Evolutionary conservation across 2,329 filamentous ascomycete genomes (phyloP).

Genomic region (Xylariaceae sp.): DNA sequence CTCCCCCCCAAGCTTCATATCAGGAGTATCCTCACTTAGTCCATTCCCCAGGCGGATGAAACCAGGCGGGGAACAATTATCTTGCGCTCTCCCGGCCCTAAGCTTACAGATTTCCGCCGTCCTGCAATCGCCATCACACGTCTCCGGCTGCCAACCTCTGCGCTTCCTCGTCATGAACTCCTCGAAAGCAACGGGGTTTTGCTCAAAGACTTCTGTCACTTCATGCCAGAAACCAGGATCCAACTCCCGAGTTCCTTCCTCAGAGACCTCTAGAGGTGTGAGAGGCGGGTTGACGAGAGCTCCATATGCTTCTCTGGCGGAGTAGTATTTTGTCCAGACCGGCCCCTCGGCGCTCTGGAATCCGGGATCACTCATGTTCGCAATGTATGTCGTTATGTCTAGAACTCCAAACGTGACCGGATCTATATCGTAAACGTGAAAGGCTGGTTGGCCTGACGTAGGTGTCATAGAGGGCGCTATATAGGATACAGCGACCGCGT

Average conservation of each 20-base stretch:
- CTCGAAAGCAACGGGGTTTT: conserved; percentile 51
- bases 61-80: conserved; percentile 55
- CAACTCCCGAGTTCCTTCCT: conserved; percentile 45
- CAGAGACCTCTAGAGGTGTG: conserved; percentile 30
- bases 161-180: conserved; percentile 55
- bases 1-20: conserved; percentile 17
- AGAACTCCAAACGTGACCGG: conserved; percentile 62
- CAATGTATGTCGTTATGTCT: conserved; percentile 61
- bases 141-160: conserved; percentile 51
- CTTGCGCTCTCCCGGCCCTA: conserved; percentile 58
- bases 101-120: conserved; percentile 57
- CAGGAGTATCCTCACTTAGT: conserved; percentile 31
- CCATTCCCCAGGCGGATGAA: conserved; percentile 40
- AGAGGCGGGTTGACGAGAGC: conserved; percentile 51
- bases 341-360: conserved; percentile 53
- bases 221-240: conserved; percentile 66
- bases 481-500: conserved; percentile 59
- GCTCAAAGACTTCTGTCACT: conserved; percentile 57
- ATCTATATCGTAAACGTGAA: conserved; percentile 65
- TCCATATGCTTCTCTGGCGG: conserved; percentile 61
- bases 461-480: conserved; percentile 62
- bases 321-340: conserved; percentile 63
- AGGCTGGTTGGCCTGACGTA: conserved; percentile 61
- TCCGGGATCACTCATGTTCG: conserved; percentile 54
- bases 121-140: conserved; percentile 44